Evolutionary conservation across 345 rosid species (phyloP), one percentile per base, ranked within the genome.

Genomic region (Dipteronia sinensis): DNA sequence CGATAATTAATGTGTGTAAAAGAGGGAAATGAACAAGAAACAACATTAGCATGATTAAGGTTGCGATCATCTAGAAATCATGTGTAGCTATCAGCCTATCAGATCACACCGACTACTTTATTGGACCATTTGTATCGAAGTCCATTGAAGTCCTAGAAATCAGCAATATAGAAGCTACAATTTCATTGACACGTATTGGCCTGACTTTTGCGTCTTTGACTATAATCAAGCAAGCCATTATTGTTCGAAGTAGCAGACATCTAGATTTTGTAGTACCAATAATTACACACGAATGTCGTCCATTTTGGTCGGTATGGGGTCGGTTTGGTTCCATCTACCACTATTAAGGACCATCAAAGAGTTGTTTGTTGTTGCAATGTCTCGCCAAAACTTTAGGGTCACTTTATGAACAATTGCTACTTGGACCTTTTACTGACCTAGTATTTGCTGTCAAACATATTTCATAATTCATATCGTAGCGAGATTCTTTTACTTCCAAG

Each of bases 21-120:
- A 6, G 7, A 19, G 2, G 7, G n/a, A 19, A 56, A 7, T 17
- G 2, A 56, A 5, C 2, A 56, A 56, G 20, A n/a, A 56, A 6
- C 11, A 19, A 20, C 22, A 6, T 56, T 19, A n/a, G n/a, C 4
- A 59, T 8, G 13, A 59, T 20, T 59, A 9, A 59, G 10, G 27
- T 20, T 59, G 25, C 13, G 22, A 2, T 59, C 64, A 59, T 20
- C 64, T 20, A 20, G 22, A n/a, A n/a, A 58, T 20, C 10, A 4
- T 58, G 55, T 2, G 38, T 62, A 23, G 31, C 69, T 27, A 17
- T 65, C 8, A 31, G 46, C 16, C 69, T 27, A 17, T 65, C 8
- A 31, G 46, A 65, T 65, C 69, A 65, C 69, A 65, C 69, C 69
- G 69, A 65, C 69, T 6, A 12, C 17, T 63, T 63, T 63, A 29